Evolutionary conservation across 2,329 filamentous ascomycete genomes (phyloP), one percentile per base, ranked within the genome.

Genomic region (Colletotrichum musae): DNA sequence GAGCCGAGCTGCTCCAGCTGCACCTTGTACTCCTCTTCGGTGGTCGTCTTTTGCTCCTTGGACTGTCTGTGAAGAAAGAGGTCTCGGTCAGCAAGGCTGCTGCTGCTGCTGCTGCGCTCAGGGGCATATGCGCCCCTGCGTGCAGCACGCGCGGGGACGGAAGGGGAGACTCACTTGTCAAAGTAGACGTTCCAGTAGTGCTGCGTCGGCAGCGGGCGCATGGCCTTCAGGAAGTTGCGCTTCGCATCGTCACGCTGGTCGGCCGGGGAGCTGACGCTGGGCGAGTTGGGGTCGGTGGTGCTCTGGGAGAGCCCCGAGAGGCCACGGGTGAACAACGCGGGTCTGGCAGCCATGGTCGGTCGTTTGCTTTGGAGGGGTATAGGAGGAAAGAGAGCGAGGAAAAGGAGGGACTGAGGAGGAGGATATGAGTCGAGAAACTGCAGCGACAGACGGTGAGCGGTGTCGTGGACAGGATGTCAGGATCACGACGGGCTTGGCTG

Each of bases 161-260:
- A 54, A 36, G 15, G 28, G 36, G 10, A 59, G 1, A 63, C 81
- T 76, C 77, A 88, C 82, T 88, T 83, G 79, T 91, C 89, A 77
- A 91, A 91, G 78, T 87, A 93, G 74, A 93, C 90, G 74, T 91
- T 86, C 89, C 93, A 94, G 82, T 93, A 94, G 79, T 95, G 91
- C 82, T 95, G 92, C 32, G 93, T 92, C 16, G 92, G 90, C 73
- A 94, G 85, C 59, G 92, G 87, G 62, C 94, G 86, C 85, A 89
- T 91, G 32, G 90, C 87, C 80, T 93, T 91, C 74, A 94, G 86
- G 80, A 95, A 93, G 84, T 94, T 94, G 83, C 92, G 90, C 89
- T 94, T 94, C 65, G 92, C 92, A 80, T 92, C 90, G 80, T 93
- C 92, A 75, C 93, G 91, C 80, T 90, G 87, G 76, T 91, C 89